These are phyloP conservation scores for Stephania cephalantha DNA, from an alignment of 164 flowering plant genomes.

Conservation along the genomic window DNA sequence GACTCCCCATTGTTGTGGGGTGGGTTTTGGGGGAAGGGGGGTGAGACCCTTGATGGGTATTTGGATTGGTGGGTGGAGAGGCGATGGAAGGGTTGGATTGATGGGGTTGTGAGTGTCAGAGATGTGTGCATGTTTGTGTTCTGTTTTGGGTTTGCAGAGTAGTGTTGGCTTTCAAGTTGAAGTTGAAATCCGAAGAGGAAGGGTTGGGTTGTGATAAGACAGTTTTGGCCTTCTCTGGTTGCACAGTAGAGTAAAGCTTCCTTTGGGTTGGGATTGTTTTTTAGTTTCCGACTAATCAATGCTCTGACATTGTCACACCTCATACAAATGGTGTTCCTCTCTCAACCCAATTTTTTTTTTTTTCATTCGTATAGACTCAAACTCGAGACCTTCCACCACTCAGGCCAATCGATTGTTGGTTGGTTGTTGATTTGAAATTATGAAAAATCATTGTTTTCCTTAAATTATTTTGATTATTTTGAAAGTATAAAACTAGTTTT, in stretches of 20 bases:
- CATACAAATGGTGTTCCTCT: too few species aligned
- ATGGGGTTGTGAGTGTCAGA: conserved; percentile 7
- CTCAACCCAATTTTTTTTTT: too few species aligned
- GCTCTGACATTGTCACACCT: too few species aligned
- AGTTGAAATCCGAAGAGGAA: not conserved
- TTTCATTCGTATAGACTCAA: too few species aligned
- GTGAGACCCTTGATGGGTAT: not conserved
- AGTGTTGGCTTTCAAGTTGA: not conserved
- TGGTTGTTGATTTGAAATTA: too few species aligned
- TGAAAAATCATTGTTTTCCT: too few species aligned
- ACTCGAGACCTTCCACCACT: too few species aligned
- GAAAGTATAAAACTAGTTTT: too few species aligned
- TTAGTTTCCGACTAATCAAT: too few species aligned
- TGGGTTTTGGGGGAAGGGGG: not conserved
- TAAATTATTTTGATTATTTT: too few species aligned
- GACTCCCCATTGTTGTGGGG: not conserved
- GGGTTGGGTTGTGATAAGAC: not conserved
- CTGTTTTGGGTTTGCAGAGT: not conserved
- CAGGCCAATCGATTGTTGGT: too few species aligned
- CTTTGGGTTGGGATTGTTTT: too few species aligned
- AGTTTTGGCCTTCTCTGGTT: not conserved
- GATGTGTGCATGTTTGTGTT: conserved; percentile 10
- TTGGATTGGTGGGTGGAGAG: conserved; percentile 3
- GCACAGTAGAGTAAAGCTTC: not conserved
- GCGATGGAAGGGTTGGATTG: not conserved